These are phyloP conservation scores for Cajanus cajan DNA, from an alignment of 306 rosid species.

Conservation along the genomic window DNA sequence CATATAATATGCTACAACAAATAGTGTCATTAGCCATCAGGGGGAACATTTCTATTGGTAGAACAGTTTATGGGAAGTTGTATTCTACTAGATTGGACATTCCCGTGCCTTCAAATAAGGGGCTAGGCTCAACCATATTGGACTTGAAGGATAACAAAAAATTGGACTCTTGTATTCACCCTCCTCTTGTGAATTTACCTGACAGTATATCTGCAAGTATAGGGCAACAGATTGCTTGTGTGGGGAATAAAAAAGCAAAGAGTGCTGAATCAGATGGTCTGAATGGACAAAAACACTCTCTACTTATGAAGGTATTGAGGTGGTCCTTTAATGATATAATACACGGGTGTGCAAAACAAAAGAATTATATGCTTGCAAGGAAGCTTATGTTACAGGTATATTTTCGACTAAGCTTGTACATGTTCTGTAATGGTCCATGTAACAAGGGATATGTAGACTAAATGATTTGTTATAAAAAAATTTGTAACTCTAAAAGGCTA, in stretches of 20 bases:
- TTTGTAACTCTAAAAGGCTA: slow-evolving; percentile 1
- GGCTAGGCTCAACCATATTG: slow-evolving; percentile 35
- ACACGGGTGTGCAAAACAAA: slow-evolving; percentile 47
- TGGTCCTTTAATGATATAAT: slow-evolving; percentile 68
- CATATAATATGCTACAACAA: slow-evolving; percentile 56
- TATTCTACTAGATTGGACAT: slow-evolving; percentile 61
- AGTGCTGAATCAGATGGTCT: slow-evolving; percentile 28
- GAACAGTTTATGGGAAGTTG: slow-evolving; percentile 42
- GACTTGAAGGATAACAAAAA: slow-evolving; percentile 38
- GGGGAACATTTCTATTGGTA: slow-evolving; percentile 38
- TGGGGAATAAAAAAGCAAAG: slow-evolving; percentile 33
- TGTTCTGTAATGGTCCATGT: slow-evolving; percentile 22
- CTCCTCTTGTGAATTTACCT: slow-evolving; percentile 23
- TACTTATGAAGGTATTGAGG: slow-evolving; percentile 46
- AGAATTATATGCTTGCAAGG: slow-evolving; percentile 56
- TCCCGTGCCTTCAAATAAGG: slow-evolving; percentile 62
- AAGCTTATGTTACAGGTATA: slow-evolving; percentile 63
- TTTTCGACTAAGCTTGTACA: slow-evolving; percentile 15
- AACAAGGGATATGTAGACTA: not conserved
- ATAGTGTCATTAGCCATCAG: slow-evolving; percentile 57
- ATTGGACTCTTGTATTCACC: slow-evolving; percentile 28
- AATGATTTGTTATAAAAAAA: not conserved
- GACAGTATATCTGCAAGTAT: slow-evolving; percentile 31
- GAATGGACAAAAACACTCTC: slow-evolving; percentile 22
- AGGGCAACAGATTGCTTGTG: slow-evolving; percentile 28